A percentile compares a stretch with the other conserved stretches of the same genome.
Conservation (phyloP, 176 grass and related monocot genomes). For the Miscanthus lutarioriparius region DNA sequence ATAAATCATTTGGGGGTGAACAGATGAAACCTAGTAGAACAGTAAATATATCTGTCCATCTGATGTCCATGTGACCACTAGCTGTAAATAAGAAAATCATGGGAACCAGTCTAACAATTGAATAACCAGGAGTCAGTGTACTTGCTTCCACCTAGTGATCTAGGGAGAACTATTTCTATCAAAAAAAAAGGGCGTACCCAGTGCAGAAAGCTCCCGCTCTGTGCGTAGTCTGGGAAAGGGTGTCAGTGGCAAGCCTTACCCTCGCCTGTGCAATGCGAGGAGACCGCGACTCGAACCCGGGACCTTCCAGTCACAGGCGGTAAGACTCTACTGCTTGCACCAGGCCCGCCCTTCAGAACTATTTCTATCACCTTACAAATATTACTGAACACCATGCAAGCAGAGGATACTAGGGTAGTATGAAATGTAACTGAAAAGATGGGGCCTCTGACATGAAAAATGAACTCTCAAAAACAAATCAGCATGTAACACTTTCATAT, state of each 20-base stretch:
- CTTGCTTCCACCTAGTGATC: neutral
- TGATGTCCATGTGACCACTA: neutral
- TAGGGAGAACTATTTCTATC: neutral
- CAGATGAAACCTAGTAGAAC: neutral
- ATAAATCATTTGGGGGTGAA: neutral
- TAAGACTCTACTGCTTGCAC: no score
- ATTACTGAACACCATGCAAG: neutral
- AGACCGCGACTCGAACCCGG: no score
- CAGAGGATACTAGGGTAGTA: neutral
- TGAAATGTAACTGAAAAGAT: neutral
- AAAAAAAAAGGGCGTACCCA: no score
- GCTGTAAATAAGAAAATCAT: neutral
- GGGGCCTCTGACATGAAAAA: neutral
- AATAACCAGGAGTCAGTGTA: neutral
- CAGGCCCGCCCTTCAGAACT: no score
- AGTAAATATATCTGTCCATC: neutral
- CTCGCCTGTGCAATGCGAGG: no score
- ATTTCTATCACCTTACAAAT: neutral
- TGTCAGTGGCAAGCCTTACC: no score
- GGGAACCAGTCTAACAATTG: neutral
- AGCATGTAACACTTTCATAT: neutral
- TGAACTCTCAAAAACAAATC: neutral
- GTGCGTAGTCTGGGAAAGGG: no score
- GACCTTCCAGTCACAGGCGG: no score
- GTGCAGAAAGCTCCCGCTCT: no score